Percentiles rank a stretch among this genome's conserved stretches.
These are phyloP conservation scores for Plasmodium billcollinsi DNA, from an alignment of 169 alveolate genomes.

Conservation along the genomic window DNA sequence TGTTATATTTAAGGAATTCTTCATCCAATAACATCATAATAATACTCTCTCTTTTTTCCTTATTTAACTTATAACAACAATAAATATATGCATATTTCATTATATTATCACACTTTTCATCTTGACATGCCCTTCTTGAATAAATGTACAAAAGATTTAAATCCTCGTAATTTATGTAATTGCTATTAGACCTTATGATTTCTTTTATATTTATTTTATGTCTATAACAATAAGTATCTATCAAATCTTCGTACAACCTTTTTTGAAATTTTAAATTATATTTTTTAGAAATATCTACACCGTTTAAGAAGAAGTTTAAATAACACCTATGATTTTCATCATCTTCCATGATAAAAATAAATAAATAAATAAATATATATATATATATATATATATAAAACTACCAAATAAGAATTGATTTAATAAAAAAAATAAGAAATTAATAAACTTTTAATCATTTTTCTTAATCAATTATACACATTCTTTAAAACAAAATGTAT, in stretches of 20 bases:
- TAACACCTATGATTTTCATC: slow-evolving; percentile 4
- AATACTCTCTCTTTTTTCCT: slow-evolving; percentile 36
- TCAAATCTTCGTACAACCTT: slow-evolving; percentile 51
- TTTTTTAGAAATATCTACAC: slow-evolving; percentile 58
- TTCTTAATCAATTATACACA: no score
- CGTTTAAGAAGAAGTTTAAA: slow-evolving; percentile 24
- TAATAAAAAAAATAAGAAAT: no score
- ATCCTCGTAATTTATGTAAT: slow-evolving; percentile 39
- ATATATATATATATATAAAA: background rate
- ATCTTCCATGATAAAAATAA: slow-evolving; percentile 9
- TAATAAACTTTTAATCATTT: no score
- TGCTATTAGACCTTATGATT: background rate
- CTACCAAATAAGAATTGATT: background rate
- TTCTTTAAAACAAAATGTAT: no score
- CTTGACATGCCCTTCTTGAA: slow-evolving; percentile 38
- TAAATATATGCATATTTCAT: slow-evolving; percentile 68
- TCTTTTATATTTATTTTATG: slow-evolving; percentile 1
- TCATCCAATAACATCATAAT: slow-evolving; percentile 65
- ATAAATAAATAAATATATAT: no score
- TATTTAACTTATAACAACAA: slow-evolving; percentile 59
- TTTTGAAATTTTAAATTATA: slow-evolving; percentile 67
- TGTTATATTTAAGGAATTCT: slow-evolving; percentile 50
- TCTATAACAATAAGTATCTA: slow-evolving; percentile 49
- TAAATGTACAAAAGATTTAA: slow-evolving; percentile 36
- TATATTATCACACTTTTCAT: slow-evolving; percentile 42